A percentile compares a stretch with the other conserved stretches of the same genome.
Evolutionary conservation across 306 rosid genomes (phyloP).

Genomic region (Quillaja saponaria): DNA sequence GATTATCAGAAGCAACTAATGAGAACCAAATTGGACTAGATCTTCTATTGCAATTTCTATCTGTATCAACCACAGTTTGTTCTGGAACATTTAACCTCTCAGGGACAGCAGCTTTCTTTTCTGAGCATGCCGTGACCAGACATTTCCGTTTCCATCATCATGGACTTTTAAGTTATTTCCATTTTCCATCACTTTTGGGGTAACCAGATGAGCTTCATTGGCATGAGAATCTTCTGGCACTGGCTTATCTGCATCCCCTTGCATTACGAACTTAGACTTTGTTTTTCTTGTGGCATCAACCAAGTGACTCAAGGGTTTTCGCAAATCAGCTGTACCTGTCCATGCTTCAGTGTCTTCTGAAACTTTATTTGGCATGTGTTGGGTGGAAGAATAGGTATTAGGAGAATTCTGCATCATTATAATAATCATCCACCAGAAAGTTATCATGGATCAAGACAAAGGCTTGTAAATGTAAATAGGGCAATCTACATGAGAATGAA

Average conservation of each 20-base stretch:
- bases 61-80: slow-evolving; percentile 22
- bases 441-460: slow-evolving; percentile 14
- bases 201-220: slow-evolving; percentile 19
- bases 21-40: slow-evolving; percentile 56
- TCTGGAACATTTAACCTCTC: slow-evolving; percentile 43
- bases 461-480: slow-evolving; percentile 5
- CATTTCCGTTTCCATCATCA: slow-evolving; percentile 10
- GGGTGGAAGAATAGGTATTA: slow-evolving; percentile 33
- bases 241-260: slow-evolving; percentile 26
- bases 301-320: slow-evolving; percentile 31
- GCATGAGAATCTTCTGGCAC: slow-evolving; percentile 24
- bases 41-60: slow-evolving; percentile 21
- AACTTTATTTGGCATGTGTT: slow-evolving; percentile 15
- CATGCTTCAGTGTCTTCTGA: slow-evolving; percentile 24
- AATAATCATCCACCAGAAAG: slow-evolving; percentile 20
- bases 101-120: slow-evolving; percentile 24
- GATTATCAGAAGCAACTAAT: slow-evolving; percentile 55
- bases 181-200: slow-evolving; percentile 1
- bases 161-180: slow-evolving; percentile 14
- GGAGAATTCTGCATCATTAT: slow-evolving; percentile 37
- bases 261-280: slow-evolving; percentile 20
- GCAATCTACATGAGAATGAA: slow-evolving; percentile 9
- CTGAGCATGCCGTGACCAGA: slow-evolving; percentile 10
- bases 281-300: slow-evolving; percentile 35
- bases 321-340: slow-evolving; percentile 26